A percentile compares a stretch with the other conserved stretches of the same genome.
phyloP scores from a whole-genome alignment of 1,139 yeast genomes.

The Hyphopichia fennica region DNA sequence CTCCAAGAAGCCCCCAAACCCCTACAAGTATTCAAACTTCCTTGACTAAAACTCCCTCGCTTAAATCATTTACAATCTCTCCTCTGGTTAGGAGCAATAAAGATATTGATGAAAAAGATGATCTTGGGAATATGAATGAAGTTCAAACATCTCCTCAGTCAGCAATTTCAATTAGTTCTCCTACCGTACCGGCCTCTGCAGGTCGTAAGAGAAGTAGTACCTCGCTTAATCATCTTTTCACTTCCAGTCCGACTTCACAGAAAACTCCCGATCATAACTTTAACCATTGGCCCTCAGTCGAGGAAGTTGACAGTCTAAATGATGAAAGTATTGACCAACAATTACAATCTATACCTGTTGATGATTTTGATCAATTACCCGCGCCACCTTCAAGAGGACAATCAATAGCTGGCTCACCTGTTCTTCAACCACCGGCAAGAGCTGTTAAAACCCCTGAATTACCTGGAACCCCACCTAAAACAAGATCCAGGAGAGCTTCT shows the following conservation, averaged over 20 bases:
- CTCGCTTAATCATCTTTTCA: conserved; percentile 1
- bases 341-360: neutral
- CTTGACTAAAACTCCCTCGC: conserved; percentile 29
- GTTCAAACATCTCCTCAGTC: conserved; percentile 20
- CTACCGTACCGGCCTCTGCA: conserved; percentile 9
- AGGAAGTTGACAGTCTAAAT: neutral
- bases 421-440: conserved; percentile 1
- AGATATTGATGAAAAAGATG: neutral
- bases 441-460: neutral
- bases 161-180: conserved; percentile 10
- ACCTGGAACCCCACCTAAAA: neutral
- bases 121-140: neutral
- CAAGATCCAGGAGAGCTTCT: conserved; percentile 11
- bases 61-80: conserved; percentile 41
- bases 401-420: conserved; percentile 1
- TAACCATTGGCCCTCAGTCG: conserved; percentile 13
- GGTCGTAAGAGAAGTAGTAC: conserved; percentile 7
- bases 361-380: neutral
- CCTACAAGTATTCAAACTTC: conserved; percentile 16
- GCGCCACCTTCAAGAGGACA: conserved; percentile 3
- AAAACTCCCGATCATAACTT: neutral
- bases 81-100: conserved; percentile 28
- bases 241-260: neutral
- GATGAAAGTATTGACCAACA: neutral
- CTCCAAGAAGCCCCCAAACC: conserved; percentile 15